phyloP scores from a whole-genome alignment of 139 green algal species.

The Chlorella sp. region DNA sequence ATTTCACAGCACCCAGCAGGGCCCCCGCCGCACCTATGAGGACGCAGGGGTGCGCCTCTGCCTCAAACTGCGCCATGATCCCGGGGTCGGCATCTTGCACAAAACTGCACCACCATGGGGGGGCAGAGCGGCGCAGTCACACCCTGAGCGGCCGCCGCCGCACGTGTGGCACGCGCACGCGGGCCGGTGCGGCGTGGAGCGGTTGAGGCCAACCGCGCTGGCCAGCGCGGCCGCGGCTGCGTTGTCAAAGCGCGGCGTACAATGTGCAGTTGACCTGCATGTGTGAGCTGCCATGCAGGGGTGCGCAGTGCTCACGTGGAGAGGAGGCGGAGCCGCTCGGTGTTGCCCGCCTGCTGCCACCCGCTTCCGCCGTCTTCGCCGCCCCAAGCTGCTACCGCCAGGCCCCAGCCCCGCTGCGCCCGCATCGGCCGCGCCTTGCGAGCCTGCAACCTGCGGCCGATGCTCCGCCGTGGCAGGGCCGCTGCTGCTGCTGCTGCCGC shows the following conservation, averaged over 20 bases:
- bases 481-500: not conserved
- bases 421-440: not conserved
- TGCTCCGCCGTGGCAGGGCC: not conserved
- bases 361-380: not conserved
- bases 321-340: conserved; percentile 11
- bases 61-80: conserved; percentile 65
- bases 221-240: not conserved
- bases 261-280: not conserved
- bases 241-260: not conserved
- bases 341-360: not conserved
- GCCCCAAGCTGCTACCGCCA: not conserved
- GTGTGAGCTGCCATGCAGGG: not conserved
- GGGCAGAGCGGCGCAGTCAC: not conserved
- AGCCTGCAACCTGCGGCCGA: not conserved
- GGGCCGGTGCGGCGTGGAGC: not conserved
- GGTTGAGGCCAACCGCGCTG: not conserved
- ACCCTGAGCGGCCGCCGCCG: not conserved
- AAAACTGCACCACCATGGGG: conserved; percentile 49
- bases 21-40: not conserved
- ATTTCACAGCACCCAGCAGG: not conserved
- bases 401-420: not conserved
- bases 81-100: conserved; percentile 65
- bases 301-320: not conserved
- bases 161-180: not conserved
- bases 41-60: conserved; percentile 56